Conservation (phyloP, 2,329 filamentous ascomycete species). For the Phialophora macrospora region DNA sequence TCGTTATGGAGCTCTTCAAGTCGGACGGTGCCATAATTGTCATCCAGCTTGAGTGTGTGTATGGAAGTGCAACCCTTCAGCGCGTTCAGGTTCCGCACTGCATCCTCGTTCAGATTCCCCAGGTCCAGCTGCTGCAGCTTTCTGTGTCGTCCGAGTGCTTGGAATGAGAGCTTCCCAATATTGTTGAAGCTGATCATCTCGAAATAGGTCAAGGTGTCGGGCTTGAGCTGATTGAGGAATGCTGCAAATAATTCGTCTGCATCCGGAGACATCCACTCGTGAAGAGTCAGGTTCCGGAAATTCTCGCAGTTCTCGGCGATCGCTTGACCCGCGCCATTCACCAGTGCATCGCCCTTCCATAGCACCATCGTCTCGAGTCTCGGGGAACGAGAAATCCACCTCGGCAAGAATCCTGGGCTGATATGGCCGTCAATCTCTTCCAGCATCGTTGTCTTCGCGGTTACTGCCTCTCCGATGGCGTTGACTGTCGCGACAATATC, state of each 20-base stretch:
- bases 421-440: slow-evolving; percentile 62
- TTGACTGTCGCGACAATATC: slow-evolving; percentile 37
- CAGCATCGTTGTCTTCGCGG: slow-evolving; percentile 58
- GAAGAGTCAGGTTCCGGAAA: slow-evolving; percentile 66
- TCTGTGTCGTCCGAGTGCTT: slow-evolving; percentile 57
- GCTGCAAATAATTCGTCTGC: slow-evolving; percentile 63
- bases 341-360: slow-evolving; percentile 65
- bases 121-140: slow-evolving; percentile 60
- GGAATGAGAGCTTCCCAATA: slow-evolving; percentile 61
- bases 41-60: slow-evolving; percentile 56
- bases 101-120: slow-evolving; percentile 54
- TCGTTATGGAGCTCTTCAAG: slow-evolving; percentile 60
- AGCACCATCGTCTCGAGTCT: slow-evolving; percentile 64
- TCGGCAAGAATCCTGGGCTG: slow-evolving; percentile 45
- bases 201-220: slow-evolving; percentile 64
- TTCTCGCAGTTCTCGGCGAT: slow-evolving; percentile 64
- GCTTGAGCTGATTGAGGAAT: slow-evolving; percentile 62
- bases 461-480: slow-evolving; percentile 53
- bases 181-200: slow-evolving; percentile 62
- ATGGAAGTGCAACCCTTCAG: slow-evolving; percentile 57
- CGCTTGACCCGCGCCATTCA: slow-evolving; percentile 58
- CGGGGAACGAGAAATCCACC: slow-evolving; percentile 64
- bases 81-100: slow-evolving; percentile 55
- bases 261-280: slow-evolving; percentile 53
- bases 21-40: slow-evolving; percentile 50